Evolutionary conservation across 305 asterid species (phyloP).

Genomic region (Fraxinus latifolia): DNA sequence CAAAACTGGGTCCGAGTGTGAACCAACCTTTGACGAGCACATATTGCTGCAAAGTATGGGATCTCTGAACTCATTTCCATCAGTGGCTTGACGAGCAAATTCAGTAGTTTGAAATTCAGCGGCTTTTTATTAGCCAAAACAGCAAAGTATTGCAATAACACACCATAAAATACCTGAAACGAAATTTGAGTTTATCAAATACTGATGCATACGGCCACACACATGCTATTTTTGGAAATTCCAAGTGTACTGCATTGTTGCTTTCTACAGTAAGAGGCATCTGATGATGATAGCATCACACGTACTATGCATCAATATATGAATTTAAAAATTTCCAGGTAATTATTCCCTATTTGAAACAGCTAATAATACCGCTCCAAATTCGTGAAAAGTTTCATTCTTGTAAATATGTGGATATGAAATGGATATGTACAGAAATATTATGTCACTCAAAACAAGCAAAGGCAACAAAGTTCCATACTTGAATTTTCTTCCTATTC

Average conservation of each 20-base stretch:
- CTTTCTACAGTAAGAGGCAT: neutral
- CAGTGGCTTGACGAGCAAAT: constrained; percentile 76
- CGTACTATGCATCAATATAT: neutral
- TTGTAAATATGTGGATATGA: constrained; percentile 18
- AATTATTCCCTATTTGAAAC: neutral
- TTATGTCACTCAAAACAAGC: constrained; percentile 10
- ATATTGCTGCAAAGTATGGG: constrained; percentile 93
- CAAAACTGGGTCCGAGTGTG: constrained; percentile 61
- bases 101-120: constrained; percentile 60
- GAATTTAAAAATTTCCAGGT: neutral
- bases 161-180: constrained; percentile 77
- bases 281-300: neutral
- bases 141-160: constrained; percentile 87
- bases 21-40: constrained; percentile 86
- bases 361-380: neutral
- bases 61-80: constrained; percentile 87
- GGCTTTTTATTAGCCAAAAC: constrained; percentile 73
- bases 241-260: neutral
- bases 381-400: neutral
- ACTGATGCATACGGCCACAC: neutral
- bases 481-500: constrained; percentile 89
- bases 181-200: neutral
- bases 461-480: constrained; percentile 34
- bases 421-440: constrained; percentile 3
- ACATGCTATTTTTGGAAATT: neutral